Base-by-base conservation (phyloP, 1,139 yeast genomes). In the Lodderomyces pseudojiufengensis region DNA sequence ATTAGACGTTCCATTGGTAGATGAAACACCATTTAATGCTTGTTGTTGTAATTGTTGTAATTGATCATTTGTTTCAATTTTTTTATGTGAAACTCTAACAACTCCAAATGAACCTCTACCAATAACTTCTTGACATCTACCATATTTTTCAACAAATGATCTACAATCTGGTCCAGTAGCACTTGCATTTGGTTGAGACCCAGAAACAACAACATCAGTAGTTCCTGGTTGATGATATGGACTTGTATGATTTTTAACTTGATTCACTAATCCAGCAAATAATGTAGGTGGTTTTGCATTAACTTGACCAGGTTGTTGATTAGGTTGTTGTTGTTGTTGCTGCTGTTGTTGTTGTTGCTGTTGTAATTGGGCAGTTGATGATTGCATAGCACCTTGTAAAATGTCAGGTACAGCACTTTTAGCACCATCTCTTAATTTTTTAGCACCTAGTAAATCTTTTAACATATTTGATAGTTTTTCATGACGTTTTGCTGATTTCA, bases 401-500 rank as follows among this genome's bases (percentile, higher is more conserved):
- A 68, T 55, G 44, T 81, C 84, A 1, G 95, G 94, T n/a, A 86
- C 84, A 1, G 95, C 95, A 36, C 84, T 75, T 34, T 82, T 80
- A 2, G 95, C 95, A 48, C 80, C 92, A 48, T 80, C 86, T 36
- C 95, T 69, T 25, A 84, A 69, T 54, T 82, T 84, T 50, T 84
- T 84, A 9, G 90, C 88, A 24, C 90, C 94, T 41, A 90, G 61
- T 45, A 87, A 70, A 52, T 86, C 95, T 49, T 86, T 86, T 46
- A 92, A 71, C 95, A 90, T 85, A 43, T 80, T 80, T 13, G 87
- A 76, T 33, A 90, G 67, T 55, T 87, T 88, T 54, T 90, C 97
- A 57, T 88, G 97, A 46, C 97, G 74, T 51, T 82, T 80, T 9
- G 90, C 81, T 31, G 83, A 78, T 42, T 79, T 73, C 46, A 90